Evolutionary conservation across 805 yeast species (phyloP).

Genomic region (Ogataea kodamae): DNA sequence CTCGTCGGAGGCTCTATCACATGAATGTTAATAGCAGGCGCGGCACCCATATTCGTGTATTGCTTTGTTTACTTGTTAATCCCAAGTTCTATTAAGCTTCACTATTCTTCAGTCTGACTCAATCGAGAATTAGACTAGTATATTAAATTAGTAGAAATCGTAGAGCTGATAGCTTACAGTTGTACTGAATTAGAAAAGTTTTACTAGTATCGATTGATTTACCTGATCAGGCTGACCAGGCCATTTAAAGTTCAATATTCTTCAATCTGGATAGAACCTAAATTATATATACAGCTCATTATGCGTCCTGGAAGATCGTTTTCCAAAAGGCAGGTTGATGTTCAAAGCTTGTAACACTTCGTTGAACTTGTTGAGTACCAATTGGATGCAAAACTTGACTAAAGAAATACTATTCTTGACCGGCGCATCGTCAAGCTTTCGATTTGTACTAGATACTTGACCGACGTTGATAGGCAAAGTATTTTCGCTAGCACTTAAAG

Average conservation of each 20-base stretch:
- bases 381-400: constrained; percentile 63
- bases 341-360: constrained; percentile 55
- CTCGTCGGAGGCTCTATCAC: constrained; percentile 27
- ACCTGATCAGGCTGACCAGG: too few species aligned
- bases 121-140: too few species aligned
- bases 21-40: constrained; percentile 16
- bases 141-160: too few species aligned
- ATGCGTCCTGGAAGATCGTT: constrained; percentile 21
- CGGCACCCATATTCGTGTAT: constrained; percentile 6
- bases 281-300: constrained; percentile 28
- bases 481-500: constrained; percentile 88
- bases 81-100: too few species aligned
- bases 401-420: constrained; percentile 54
- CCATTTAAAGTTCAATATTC: too few species aligned
- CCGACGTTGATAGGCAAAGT: constrained; percentile 56
- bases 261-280: too few species aligned
- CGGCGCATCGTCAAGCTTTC: constrained; percentile 20
- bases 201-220: too few species aligned
- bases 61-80: too few species aligned
- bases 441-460: constrained; percentile 29
- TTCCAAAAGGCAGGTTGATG: constrained; percentile 41
- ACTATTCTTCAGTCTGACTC: too few species aligned
- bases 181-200: too few species aligned
- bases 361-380: constrained; percentile 45
- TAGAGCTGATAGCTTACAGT: too few species aligned